phyloP scores from a whole-genome alignment of 2,329 filamentous ascomycete genomes.

The Coniochaeta prunicola region DNA sequence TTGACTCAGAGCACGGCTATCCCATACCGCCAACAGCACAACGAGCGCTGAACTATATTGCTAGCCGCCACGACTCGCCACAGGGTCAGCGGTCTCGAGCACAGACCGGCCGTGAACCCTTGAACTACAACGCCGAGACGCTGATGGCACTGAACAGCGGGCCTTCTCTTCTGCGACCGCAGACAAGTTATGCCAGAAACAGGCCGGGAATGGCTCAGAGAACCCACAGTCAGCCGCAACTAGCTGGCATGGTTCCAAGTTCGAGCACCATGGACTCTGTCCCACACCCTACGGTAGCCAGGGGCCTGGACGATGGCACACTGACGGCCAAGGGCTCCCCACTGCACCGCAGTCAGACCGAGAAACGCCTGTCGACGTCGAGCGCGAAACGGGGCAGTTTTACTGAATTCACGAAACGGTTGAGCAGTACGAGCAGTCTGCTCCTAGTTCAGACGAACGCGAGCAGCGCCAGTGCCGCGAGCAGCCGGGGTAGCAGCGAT shows the following conservation, averaged over 20 bases:
- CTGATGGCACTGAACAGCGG: conserved; percentile 22
- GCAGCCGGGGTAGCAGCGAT: conserved; percentile 41
- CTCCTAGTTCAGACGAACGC: conserved; percentile 52
- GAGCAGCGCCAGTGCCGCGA: conserved; percentile 38
- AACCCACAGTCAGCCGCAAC: conserved; percentile 40
- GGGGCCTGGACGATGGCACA: conserved; percentile 24
- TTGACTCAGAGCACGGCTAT: conserved; percentile 13
- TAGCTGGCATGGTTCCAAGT: conserved; percentile 20
- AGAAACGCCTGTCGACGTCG: conserved; percentile 45
- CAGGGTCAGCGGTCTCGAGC: conserved; percentile 23
- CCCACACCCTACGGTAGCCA: conserved; percentile 14
- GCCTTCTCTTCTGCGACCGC: conserved; percentile 35
- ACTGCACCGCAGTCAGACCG: conserved; percentile 18
- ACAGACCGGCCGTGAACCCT: conserved; percentile 20
- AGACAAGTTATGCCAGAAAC: conserved; percentile 43
- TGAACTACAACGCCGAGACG: conserved; percentile 25
- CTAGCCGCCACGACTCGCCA: conserved; percentile 30
- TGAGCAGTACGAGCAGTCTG: conserved; percentile 55
- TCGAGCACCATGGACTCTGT: conserved; percentile 14
- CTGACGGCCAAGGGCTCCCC: conserved; percentile 9
- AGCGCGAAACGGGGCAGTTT: conserved; percentile 54
- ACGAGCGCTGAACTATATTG: conserved; percentile 42
- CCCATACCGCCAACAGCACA: conserved; percentile 26
- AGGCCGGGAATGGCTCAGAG: conserved; percentile 36
- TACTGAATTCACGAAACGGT: conserved; percentile 51